phyloP scores from a whole-genome alignment of 164 flowering plant species.

The Piper longum region DNA sequence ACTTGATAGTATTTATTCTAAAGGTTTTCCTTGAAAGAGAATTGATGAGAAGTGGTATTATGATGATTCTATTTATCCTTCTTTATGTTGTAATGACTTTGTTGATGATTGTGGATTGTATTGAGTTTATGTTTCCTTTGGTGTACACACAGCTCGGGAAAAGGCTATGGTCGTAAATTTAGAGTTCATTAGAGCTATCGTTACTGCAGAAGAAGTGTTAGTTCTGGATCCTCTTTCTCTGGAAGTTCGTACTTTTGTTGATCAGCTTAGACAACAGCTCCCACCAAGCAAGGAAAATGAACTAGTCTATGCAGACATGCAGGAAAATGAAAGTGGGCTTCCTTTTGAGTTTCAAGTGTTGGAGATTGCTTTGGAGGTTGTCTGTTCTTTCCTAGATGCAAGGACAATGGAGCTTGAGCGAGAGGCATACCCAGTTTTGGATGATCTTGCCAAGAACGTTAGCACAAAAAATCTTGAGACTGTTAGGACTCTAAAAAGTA shows the following conservation, averaged over 20 bases:
- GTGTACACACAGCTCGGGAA: constrained; percentile 52
- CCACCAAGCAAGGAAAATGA: constrained; percentile 22
- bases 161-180: constrained; percentile 94
- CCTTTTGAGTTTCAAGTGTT: constrained; percentile 93
- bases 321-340: constrained; percentile 55
- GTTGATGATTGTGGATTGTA: not conserved
- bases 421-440: constrained; percentile 74
- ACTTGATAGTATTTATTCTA: no score
- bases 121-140: not conserved
- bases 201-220: constrained; percentile 90
- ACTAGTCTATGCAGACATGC: constrained; percentile 16
- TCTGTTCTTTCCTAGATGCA: constrained; percentile 65
- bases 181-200: constrained; percentile 84
- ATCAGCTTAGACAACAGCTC: constrained; percentile 66
- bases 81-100: not conserved
- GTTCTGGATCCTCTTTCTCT: constrained; percentile 74
- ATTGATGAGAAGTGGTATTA: no score
- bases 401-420: constrained; percentile 71
- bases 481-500: constrained; percentile 80
- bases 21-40: no score
- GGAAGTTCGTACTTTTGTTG: constrained; percentile 86
- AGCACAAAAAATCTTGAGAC: constrained; percentile 87
- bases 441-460: constrained; percentile 76
- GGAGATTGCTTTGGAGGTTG: constrained; percentile 80
- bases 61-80: not conserved